A percentile compares a stretch with the other conserved stretches of the same genome.
These are phyloP conservation scores for Anisodus acutangulus DNA, from an alignment of 257 asterid species.

Conservation along the genomic window DNA sequence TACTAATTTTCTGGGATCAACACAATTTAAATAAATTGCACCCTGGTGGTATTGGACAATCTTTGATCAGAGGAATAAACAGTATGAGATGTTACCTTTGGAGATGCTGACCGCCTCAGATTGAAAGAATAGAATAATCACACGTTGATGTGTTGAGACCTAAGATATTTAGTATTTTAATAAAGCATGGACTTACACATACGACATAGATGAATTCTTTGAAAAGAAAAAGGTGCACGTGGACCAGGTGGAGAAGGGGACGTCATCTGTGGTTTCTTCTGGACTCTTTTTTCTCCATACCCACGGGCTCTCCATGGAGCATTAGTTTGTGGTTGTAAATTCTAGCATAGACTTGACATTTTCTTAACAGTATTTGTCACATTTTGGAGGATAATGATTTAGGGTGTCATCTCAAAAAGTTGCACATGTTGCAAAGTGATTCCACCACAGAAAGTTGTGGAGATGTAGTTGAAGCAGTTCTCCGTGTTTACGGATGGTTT, in stretches of 20 bases:
- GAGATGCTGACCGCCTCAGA: background rate
- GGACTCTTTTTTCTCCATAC: background rate
- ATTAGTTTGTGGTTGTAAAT: background rate
- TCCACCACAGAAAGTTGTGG: background rate
- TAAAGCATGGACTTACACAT: constrained; percentile 20
- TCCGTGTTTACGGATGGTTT: background rate
- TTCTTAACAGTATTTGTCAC: background rate
- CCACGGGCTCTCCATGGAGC: constrained; percentile 16
- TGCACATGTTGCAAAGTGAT: constrained; percentile 24
- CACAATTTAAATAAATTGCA: background rate
- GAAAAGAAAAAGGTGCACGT: constrained; percentile 17
- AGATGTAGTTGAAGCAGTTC: constrained; percentile 12
- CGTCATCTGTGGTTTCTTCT: no score
- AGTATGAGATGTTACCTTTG: background rate
- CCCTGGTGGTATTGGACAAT: background rate
- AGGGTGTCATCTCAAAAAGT: background rate
- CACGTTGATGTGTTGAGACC: background rate
- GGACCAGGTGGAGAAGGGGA: background rate
- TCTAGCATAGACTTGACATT: constrained; percentile 16
- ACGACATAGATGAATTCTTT: background rate
- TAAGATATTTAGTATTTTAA: background rate
- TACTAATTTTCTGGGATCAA: constrained; percentile 15
- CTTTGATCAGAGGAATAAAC: constrained; percentile 11
- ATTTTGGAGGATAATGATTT: background rate
- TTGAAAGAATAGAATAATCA: background rate